Percentiles rank a stretch among this genome's conserved stretches.
phyloP scores from a whole-genome alignment of 2,329 filamentous ascomycete genomes.

The Ceratocystis colombiana region DNA sequence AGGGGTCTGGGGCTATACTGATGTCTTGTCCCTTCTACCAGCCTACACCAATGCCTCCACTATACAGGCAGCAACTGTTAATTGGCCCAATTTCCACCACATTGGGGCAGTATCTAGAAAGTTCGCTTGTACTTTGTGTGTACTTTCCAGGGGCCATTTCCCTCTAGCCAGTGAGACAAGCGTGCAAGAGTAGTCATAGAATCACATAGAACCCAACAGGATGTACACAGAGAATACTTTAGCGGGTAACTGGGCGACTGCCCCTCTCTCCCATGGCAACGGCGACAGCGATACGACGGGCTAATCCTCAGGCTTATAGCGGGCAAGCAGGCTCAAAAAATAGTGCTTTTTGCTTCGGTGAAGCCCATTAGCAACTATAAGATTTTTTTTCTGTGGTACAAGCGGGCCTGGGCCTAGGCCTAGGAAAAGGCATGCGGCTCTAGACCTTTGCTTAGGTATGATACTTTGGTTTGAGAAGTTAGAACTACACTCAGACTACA shows the following conservation, averaged over 20 bases:
- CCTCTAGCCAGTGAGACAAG: constrained; percentile 6
- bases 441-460: background rate
- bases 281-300: constrained; percentile 17
- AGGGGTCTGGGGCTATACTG: constrained; percentile 12
- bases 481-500: background rate
- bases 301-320: constrained; percentile 5
- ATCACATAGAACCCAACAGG: constrained; percentile 22
- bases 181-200: constrained; percentile 12
- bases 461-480: background rate
- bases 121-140: constrained; percentile 20
- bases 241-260: background rate
- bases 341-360: background rate
- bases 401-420: background rate
- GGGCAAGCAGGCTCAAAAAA: background rate
- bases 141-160: constrained; percentile 18
- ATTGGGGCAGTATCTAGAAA: constrained; percentile 21
- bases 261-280: constrained; percentile 16
- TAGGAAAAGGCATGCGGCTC: background rate
- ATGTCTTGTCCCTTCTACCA: constrained; percentile 24
- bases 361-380: background rate
- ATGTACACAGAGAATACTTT: constrained; percentile 21
- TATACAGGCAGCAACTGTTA: constrained; percentile 11
- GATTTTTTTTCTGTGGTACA: background rate
- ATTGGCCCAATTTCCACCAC: constrained; percentile 21
- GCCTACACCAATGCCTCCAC: constrained; percentile 20